phyloP scores from a whole-genome alignment of 352 stramenopile genomes.

The Globisporangium nagaii region DNA sequence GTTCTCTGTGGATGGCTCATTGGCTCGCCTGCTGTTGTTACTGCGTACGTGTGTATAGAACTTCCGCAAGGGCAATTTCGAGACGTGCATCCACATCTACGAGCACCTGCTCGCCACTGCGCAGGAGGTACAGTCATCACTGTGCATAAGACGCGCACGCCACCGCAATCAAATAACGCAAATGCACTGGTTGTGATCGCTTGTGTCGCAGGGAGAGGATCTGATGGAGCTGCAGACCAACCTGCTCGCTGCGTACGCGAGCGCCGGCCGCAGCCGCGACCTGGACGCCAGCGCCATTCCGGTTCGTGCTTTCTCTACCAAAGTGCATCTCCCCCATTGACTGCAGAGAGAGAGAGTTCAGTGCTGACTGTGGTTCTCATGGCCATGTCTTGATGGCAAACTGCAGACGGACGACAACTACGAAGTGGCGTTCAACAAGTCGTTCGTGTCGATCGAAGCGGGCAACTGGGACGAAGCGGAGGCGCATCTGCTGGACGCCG shows the following conservation, averaged over 20 bases:
- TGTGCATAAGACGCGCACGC: no score
- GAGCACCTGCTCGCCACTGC: slow-evolving; percentile 50
- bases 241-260: slow-evolving; percentile 66
- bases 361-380: neutral
- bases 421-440: slow-evolving; percentile 83
- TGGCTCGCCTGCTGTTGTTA: neutral
- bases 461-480: slow-evolving; percentile 46
- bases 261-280: slow-evolving; percentile 46
- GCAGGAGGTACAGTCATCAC: slow-evolving; percentile 29
- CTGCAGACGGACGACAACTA: slow-evolving; percentile 67
- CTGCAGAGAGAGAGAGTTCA: no score
- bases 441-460: slow-evolving; percentile 68
- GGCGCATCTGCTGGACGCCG: slow-evolving; percentile 40
- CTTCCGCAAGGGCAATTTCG: slow-evolving; percentile 61
- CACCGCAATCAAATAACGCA: no score
- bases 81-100: slow-evolving; percentile 69
- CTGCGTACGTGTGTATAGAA: slow-evolving; percentile 29
- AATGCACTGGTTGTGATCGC: neutral
- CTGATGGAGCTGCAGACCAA: slow-evolving; percentile 77
- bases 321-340: neutral
- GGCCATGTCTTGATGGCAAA: no score
- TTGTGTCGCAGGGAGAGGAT: slow-evolving; percentile 37
- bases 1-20: neutral
- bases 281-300: slow-evolving; percentile 43
- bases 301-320: slow-evolving; percentile 17